These are phyloP conservation scores for Comarum palustre DNA, from an alignment of 306 rosid genomes.

Conservation along the genomic window DNA sequence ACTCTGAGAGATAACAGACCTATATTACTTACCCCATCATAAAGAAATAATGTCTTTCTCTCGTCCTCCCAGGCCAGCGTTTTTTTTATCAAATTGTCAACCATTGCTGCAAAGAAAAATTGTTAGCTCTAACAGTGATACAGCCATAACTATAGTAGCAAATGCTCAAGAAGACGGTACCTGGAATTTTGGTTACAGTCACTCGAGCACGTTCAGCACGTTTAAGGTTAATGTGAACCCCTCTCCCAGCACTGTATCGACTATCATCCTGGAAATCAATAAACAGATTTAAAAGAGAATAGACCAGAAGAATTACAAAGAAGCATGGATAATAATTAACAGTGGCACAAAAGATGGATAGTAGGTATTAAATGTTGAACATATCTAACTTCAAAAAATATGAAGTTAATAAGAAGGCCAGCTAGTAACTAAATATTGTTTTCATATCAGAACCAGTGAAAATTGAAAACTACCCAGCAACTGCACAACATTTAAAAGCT, in stretches of 20 bases:
- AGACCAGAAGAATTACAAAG: background rate
- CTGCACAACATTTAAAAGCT: conserved; percentile 32
- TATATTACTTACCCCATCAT: conserved; percentile 78
- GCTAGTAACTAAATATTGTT: background rate
- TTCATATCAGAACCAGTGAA: conserved; percentile 6
- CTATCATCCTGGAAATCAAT: conserved; percentile 65
- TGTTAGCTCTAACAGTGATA: conserved; percentile 26
- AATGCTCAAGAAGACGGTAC: conserved; percentile 39
- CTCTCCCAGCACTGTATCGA: conserved; percentile 87
- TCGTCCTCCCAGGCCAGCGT: conserved; percentile 87
- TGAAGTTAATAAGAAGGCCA: background rate
- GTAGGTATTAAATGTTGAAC: background rate
- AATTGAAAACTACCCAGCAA: background rate
- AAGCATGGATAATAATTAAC: background rate
- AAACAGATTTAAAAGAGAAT: background rate
- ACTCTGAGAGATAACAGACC: conserved; percentile 4
- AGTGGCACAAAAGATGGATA: background rate
- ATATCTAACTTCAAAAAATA: background rate
- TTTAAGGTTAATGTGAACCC: conserved; percentile 87
- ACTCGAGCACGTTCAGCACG: conserved; percentile 96
- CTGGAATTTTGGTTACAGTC: conserved; percentile 81
- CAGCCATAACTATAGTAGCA: conserved; percentile 12
- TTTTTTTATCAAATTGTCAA: conserved; percentile 73
- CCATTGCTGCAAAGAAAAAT: conserved; percentile 60
- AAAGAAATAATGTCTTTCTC: conserved; percentile 58